A percentile compares a stretch with the other conserved stretches of the same genome.
phyloP scores from a whole-genome alignment of 352 stramenopile species.

The Phytophthora pluvialis region DNA sequence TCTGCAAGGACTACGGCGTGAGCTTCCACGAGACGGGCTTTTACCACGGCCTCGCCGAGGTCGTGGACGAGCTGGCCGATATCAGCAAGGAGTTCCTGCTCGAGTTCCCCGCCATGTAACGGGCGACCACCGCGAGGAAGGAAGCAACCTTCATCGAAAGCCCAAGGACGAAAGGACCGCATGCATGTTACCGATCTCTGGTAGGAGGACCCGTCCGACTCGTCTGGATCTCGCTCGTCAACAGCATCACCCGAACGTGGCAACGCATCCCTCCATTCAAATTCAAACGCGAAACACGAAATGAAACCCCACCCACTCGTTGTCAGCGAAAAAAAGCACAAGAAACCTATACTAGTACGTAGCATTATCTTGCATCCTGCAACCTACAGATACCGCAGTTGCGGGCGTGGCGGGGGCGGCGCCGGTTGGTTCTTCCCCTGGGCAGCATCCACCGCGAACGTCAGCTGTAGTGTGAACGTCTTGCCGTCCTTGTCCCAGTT shows the following conservation, averaged over 20 bases:
- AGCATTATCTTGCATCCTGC: background rate
- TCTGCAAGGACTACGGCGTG: conserved; percentile 97
- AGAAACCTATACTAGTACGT: conserved; percentile 11
- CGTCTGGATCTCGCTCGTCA: conserved; percentile 6
- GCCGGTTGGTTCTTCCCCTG: conserved; percentile 43
- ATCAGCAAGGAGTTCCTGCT: conserved; percentile 96
- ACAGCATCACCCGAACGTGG: conserved; percentile 14
- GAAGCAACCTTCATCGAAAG: conserved; percentile 4
- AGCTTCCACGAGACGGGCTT: conserved; percentile 97
- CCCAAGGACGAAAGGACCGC: conserved; percentile 19
- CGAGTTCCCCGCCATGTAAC: conserved; percentile 99
- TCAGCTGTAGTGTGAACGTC: conserved; percentile 95
- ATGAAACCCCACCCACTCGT: background rate
- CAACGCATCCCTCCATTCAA: background rate
- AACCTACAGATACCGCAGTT: conserved; percentile 46
- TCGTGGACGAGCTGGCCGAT: conserved; percentile 93
- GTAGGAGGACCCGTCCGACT: conserved; percentile 10
- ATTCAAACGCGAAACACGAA: background rate
- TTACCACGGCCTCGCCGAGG: conserved; percentile 92
- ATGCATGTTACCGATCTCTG: conserved; percentile 31
- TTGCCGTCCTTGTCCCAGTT: conserved; percentile 97
- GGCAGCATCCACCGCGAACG: conserved; percentile 52
- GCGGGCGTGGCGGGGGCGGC: conserved; percentile 63
- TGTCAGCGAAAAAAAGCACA: background rate
- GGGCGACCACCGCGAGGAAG: background rate